Evolutionary conservation across 805 yeast genomes (phyloP), one percentile per base, ranked within the genome.

Genomic region (Maudiozyma serrabonitensis): DNA sequence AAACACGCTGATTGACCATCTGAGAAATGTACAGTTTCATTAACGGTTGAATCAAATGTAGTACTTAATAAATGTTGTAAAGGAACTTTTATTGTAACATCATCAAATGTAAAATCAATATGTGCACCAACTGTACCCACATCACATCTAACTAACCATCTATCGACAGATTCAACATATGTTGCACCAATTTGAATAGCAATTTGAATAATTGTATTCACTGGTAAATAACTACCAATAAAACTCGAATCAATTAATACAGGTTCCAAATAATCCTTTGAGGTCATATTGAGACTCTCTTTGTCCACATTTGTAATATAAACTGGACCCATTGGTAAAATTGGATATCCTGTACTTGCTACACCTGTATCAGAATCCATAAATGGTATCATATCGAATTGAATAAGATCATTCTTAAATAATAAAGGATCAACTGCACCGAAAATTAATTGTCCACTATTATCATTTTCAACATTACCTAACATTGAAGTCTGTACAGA

Each of bases 131-230:
- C 56, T 4, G 64, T 56, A 1, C 71, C 73, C 15, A 82, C 66
- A 12, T 74, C 66, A 67, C 93, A 85, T 50, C 75, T 75, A 13
- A 82, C 81, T 15, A 82, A 56, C 91, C 91, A 85, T 16, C 73
- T 57, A 23, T 68, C 69, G 6, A 71, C 58, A 6, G 69, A 68
- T 4, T 66, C 61, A 3, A 76, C 72, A 59, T 78, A 85, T 53
- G 72, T 76, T 0, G 91, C 91, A 57, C 81, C 81, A 39, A 82
- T 67, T 63, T 85, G 90, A 25, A 84, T 71, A 0, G 90, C 87
- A 31, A 85, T 64, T 55, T 76, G 78, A 46, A 84, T 71, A 41
- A 85, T 68, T 5, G 78, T 60, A 43, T 75, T 73, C 40, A 74
- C 65, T 0, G 91, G 91, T 35, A 85, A 61, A 58, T 69, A 75